Percentiles rank a stretch among this genome's conserved stretches.
Evolutionary conservation across 2,329 filamentous ascomycete species (phyloP).

Genomic region (Penicillium capsulatum): DNA sequence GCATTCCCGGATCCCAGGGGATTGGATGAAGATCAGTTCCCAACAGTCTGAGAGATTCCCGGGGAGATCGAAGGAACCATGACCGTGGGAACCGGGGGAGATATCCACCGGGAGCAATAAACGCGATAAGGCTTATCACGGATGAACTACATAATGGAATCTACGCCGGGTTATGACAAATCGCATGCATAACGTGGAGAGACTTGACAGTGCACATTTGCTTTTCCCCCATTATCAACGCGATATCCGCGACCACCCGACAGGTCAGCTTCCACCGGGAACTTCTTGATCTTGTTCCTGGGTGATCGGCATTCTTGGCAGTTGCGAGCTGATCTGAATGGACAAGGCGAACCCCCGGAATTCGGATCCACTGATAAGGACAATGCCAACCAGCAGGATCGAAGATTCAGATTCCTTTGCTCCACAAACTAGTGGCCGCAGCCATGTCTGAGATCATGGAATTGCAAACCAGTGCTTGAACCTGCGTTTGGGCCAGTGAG

Average conservation of each 20-base stretch:
- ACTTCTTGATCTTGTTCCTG: constrained; percentile 7
- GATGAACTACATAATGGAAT: neutral
- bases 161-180: constrained; percentile 10
- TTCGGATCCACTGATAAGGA: constrained; percentile 17
- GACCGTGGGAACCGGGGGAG: neutral
- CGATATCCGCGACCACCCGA: neutral
- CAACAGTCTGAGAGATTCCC: neutral
- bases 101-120: constrained; percentile 11
- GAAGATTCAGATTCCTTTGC: neutral
- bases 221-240: constrained; percentile 5
- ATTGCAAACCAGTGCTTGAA: neutral
- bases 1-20: neutral
- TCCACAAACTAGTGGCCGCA: constrained; percentile 7
- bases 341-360: constrained; percentile 5
- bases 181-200: constrained; percentile 2
- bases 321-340: constrained; percentile 5
- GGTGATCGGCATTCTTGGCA: constrained; percentile 11
- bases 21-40: constrained; percentile 1
- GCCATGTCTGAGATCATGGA: neutral
- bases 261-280: neutral
- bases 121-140: constrained; percentile 13
- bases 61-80: constrained; percentile 7
- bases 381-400: neutral
- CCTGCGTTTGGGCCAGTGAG: constrained; percentile 3
- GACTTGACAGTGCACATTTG: constrained; percentile 3